These are phyloP conservation scores for Metschnikowia gelsemii DNA, from an alignment of 805 yeast species.

Conservation along the genomic window DNA sequence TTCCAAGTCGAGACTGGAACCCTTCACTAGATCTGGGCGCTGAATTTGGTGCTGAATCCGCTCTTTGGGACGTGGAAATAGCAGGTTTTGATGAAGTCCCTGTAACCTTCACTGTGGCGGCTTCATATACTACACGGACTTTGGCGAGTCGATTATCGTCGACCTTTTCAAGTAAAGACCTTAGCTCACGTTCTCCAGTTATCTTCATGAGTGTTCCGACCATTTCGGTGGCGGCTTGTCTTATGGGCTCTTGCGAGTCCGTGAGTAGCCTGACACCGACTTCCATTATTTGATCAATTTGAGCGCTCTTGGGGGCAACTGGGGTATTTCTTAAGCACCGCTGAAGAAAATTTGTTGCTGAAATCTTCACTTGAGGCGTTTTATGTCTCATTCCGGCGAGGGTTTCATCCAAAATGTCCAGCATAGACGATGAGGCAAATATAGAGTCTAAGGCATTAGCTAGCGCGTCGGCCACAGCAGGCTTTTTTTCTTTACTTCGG, in stretches of 20 bases:
- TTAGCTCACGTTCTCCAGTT: constrained; percentile 71
- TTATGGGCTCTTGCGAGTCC: constrained; percentile 82
- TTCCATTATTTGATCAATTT: constrained; percentile 57
- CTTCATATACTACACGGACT: constrained; percentile 56
- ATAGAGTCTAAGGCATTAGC: constrained; percentile 63
- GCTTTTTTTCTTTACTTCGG: constrained; percentile 85
- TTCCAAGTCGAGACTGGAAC: constrained; percentile 1
- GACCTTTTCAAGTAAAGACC: constrained; percentile 58
- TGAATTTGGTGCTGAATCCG: background rate
- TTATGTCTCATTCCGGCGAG: constrained; percentile 65
- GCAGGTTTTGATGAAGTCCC: constrained; percentile 20
- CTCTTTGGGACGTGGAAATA: constrained; percentile 6
- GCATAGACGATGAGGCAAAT: constrained; percentile 49
- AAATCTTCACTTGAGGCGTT: constrained; percentile 79
- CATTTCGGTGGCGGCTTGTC: constrained; percentile 73
- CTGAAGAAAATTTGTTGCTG: constrained; percentile 62
- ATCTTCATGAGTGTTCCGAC: constrained; percentile 82
- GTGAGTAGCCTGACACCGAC: constrained; percentile 60
- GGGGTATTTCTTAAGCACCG: constrained; percentile 57
- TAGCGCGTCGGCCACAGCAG: constrained; percentile 71
- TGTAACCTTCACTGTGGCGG: constrained; percentile 49
- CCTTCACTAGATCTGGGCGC: background rate
- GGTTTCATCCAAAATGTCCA: constrained; percentile 59
- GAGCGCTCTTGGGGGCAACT: constrained; percentile 48
- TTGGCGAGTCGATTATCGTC: constrained; percentile 74